Evolutionary conservation across 73 alveolate species (phyloP), one percentile per base, ranked within the genome.

Genomic region (Breviolum minutum): DNA sequence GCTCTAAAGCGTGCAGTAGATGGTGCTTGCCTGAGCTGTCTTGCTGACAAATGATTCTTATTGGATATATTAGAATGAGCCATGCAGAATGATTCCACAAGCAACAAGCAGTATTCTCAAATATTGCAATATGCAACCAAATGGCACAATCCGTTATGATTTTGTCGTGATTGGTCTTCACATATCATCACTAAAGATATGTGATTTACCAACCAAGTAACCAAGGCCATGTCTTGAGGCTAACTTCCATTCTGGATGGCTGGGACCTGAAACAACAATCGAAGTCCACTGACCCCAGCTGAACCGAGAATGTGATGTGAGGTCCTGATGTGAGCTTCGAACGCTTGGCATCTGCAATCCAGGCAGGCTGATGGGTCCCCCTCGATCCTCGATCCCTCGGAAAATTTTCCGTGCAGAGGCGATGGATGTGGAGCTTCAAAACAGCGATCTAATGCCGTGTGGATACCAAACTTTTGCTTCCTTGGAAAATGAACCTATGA

Each of bases 281-380:
- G 16, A 24, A n/a, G 84, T 13, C 29, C 40, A 8, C 11, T 17
- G 54, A 26, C 14, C 84, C 11, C 54, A 13, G 40, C 84, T 10
- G 11, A 26, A 74, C 84, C 40, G 14, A 9, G 54, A 40, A 32
- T 12, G 17, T 40, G 27, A 27, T 22, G 2, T 26, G 62, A 91
- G 97, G 97, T 48, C 97, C 97, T 5, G 79, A 85, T 27, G 97
- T 91, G 63, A 91, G 66, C 68, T 91, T 91, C 13, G 97, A 91
- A 8, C 87, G 97, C 13, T 30, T 91, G 64, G 88, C 97, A 9
- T 70, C 97, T 24, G 88, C 97, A 16, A 91, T 91, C 77, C 89
- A 91, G 97, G 97, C 96, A n/a, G 64, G 10, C n/a, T n/a, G 79
- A 14, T 0, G 0, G 40, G 27, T 48, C 66, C 9, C 24, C 12